phyloP scores from a whole-genome alignment of 176 grass and related monocot species.

The Oropetium thomaeum region DNA sequence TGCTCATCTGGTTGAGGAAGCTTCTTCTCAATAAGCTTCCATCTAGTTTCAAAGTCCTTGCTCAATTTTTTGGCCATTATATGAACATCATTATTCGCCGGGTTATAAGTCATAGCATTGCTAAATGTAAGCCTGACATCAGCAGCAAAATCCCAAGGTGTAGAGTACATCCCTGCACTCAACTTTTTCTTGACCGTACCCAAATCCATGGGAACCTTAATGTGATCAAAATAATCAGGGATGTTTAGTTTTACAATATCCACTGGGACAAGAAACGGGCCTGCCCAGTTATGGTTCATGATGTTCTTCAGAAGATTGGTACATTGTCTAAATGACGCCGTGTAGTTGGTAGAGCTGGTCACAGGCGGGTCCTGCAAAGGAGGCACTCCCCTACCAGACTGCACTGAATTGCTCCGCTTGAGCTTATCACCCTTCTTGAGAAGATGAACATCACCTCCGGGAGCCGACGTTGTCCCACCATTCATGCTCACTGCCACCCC shows the following conservation, averaged over 20 bases:
- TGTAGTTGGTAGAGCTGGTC: slow-evolving; percentile 45
- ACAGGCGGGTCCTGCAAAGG: slow-evolving; percentile 25
- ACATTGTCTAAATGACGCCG: slow-evolving; percentile 62
- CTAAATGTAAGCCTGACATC: slow-evolving; percentile 86
- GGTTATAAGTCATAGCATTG: slow-evolving; percentile 91
- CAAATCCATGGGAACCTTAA: slow-evolving; percentile 94
- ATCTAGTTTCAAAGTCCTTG: slow-evolving; percentile 84
- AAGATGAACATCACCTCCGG: slow-evolving; percentile 16
- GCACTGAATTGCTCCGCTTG: slow-evolving; percentile 48
- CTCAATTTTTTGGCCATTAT: slow-evolving; percentile 76
- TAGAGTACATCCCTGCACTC: slow-evolving; percentile 54
- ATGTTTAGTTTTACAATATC: slow-evolving; percentile 73
- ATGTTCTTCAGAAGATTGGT: slow-evolving; percentile 73
- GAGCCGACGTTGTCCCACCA: slow-evolving; percentile 13
- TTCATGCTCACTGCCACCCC: slow-evolving; percentile 33
- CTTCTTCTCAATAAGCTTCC: slow-evolving; percentile 88
- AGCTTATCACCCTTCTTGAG: slow-evolving; percentile 41
- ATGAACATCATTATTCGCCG: slow-evolving; percentile 61
- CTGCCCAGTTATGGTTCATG: slow-evolving; percentile 48
- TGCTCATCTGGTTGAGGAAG: slow-evolving; percentile 2
- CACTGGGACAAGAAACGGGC: slow-evolving; percentile 74
- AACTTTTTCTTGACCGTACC: slow-evolving; percentile 80
- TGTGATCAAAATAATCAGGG: slow-evolving; percentile 87
- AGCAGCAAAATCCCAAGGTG: slow-evolving; percentile 66
- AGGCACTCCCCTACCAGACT: slow-evolving; percentile 36